Evolutionary conservation across 2,329 filamentous ascomycete genomes (phyloP).

Genomic region (Cryphonectria japonica): DNA sequence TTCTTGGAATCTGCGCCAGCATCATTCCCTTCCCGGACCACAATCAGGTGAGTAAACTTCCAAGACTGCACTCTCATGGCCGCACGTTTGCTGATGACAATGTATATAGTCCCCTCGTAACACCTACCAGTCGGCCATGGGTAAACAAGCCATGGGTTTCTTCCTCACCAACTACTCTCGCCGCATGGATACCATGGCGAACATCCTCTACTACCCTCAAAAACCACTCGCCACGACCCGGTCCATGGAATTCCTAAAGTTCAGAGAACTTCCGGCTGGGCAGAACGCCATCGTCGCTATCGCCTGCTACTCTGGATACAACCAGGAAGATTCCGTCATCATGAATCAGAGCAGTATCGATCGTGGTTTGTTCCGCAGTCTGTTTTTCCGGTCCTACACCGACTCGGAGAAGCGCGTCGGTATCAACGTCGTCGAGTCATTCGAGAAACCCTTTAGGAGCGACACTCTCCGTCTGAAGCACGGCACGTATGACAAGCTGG

Average conservation of each 20-base stretch:
- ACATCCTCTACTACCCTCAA: constrained; percentile 98
- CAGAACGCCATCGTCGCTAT: constrained; percentile 99
- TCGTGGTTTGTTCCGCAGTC: constrained; percentile 91
- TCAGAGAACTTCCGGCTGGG: constrained; percentile 93
- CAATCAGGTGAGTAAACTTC: constrained; percentile 68
- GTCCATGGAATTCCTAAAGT: constrained; percentile 98
- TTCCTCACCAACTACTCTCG: constrained; percentile 96
- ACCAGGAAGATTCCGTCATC: constrained; percentile 99
- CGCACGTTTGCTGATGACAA: constrained; percentile 38
- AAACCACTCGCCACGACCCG: constrained; percentile 95
- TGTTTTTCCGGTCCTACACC: constrained; percentile 97
- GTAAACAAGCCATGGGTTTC: constrained; percentile 99
- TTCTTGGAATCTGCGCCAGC: constrained; percentile 95
- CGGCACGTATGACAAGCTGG: constrained; percentile 95
- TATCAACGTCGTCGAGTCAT: constrained; percentile 88
- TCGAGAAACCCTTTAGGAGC: constrained; percentile 89
- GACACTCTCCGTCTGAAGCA: constrained; percentile 93
- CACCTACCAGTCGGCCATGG: constrained; percentile 99
- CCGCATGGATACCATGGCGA: constrained; percentile 99
- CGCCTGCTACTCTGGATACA: constrained; percentile 96
- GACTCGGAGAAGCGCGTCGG: constrained; percentile 97
- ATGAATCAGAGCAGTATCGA: constrained; percentile 99
- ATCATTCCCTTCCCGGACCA: constrained; percentile 99
- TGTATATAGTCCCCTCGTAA: constrained; percentile 83
- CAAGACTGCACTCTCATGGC: too few relatives aligned